Base-by-base conservation (phyloP, 2,329 filamentous ascomycete species). In the Pseudogymnoascus sp. region DNA sequence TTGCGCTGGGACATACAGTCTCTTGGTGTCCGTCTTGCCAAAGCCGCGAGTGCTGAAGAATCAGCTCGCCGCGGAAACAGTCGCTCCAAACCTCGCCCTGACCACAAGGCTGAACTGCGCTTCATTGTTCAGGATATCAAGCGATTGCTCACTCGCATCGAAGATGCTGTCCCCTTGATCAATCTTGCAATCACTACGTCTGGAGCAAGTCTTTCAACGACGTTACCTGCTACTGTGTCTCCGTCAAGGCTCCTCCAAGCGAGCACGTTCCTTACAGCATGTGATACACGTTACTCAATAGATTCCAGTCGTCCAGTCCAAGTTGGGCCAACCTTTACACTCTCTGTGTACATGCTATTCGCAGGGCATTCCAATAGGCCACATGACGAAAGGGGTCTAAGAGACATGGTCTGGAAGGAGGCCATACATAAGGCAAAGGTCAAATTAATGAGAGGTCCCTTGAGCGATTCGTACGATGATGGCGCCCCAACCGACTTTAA, bases 281-380 rank as follows among this genome's bases (percentile, higher is more conserved):
- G 91, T 2, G 95, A 99, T 74, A 89, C 87, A 0, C 89, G 92
- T 66, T 97, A 95, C 74, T 84, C 85, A 2, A 81, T 86, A 66
- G 80, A 84, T 41, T 83, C 87, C 5, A 81, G 78, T 0, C 77
- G 79, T 8, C 82, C 88, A 0, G 86, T 91, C 53, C 92, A 97
- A 72, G 89, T 98, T 65, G 95, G 95, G 0, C 92, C 93, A 0
- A 85, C 87, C 0, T 98, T 97, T 71, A 89, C 85, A 0, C 75
- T 98, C 6, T 96, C 93, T 0, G 78, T 98, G 68, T 99, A 98
- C 75, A 97, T 98, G 92, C 82, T 98, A 0, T 99, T 98, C 70
- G 82, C 88, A 2, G 89, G 91, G 1, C 92, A 98, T 74, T 79
- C 87, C 3, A 78, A 68, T 37, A 77, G 84, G 40, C 77, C 80